Evolutionary conservation across 352 stramenopile species (phyloP).

Genomic region (Globisporangium viniferum): DNA sequence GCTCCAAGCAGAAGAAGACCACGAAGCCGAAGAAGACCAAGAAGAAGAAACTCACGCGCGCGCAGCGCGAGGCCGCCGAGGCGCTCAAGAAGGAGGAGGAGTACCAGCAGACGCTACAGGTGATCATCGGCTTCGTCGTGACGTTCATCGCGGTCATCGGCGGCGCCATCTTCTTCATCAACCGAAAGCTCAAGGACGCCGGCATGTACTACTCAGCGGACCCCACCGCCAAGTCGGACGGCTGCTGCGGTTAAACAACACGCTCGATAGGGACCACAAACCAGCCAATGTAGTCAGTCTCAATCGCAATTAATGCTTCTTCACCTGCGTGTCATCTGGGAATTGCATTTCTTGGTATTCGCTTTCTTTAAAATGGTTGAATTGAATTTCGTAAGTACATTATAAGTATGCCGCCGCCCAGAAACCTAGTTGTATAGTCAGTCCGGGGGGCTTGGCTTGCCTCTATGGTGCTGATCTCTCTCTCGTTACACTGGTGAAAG

Average conservation of each 20-base stretch:
- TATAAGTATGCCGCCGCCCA: slow-evolving; percentile 12
- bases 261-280: neutral
- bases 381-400: slow-evolving; percentile 11
- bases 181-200: slow-evolving; percentile 80
- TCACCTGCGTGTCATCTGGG: neutral
- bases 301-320: neutral
- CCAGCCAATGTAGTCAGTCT: neutral
- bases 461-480: slow-evolving; percentile 10
- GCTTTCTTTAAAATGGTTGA: neutral
- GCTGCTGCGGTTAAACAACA: slow-evolving; percentile 39
- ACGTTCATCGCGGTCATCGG: slow-evolving; percentile 59
- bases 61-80: slow-evolving; percentile 45
- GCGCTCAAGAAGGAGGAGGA: slow-evolving; percentile 67
- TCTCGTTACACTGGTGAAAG: neutral
- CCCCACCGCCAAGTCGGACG: slow-evolving; percentile 42
- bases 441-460: neutral
- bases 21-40: slow-evolving; percentile 45
- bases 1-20: slow-evolving; percentile 19
- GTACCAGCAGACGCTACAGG: slow-evolving; percentile 62
- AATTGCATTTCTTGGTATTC: neutral
- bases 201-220: slow-evolving; percentile 75
- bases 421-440: neutral
- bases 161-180: slow-evolving; percentile 66
- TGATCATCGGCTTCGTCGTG: slow-evolving; percentile 64
- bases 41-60: slow-evolving; percentile 65